Evolutionary conservation across 1,284 basidiomycete species (phyloP), one percentile per base, ranked within the genome.

Genomic region (Heterobasidion annosum): DNA sequence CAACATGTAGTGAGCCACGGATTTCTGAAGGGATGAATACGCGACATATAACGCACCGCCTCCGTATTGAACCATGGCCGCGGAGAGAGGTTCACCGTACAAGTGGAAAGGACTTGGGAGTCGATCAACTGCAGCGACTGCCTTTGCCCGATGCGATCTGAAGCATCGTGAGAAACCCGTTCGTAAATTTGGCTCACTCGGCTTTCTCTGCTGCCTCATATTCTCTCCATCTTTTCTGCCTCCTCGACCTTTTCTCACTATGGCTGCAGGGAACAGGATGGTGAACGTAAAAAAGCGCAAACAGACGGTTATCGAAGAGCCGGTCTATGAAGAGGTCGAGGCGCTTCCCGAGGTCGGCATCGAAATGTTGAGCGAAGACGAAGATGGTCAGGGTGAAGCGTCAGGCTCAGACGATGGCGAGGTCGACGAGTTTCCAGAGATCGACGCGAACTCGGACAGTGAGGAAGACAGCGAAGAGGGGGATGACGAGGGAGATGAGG

Each of bases 311-410:
- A 59, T 57, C 9, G 63, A 63, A 48, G 63, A 63, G 9, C 53
- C 67, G 2, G 66, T 70, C 32, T 25, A 49, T 16, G 69, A 70
- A 44, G 74, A 71, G 35, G 67, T 66, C 25, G 62, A 65, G 10
- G 56, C 67, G 48, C 69, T 76, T 59, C 58, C 70, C 3, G 66
- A 73, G 43, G 67, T 62, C 32, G 65, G 69, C 52, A 68, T 90
- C 59, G 85, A 87, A 64, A 84, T 88, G 78, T 67, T 74, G 58
- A 88, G 82, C 63, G 87, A 85, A 63, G 87, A 88, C 56, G 87
- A 88, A 64, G 72, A 70, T 34, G 73, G 68, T 49, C 76, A 78
- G 32, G 74, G 70, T 33, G 73, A 71, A n/a, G 77, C 75, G 12
- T 10, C 2, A 40, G 78, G 71, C 58, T 67, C 58, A 32, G 73